Evolutionary conservation across 805 yeast genomes (phyloP).

Genomic region (Grigorovia humatica): DNA sequence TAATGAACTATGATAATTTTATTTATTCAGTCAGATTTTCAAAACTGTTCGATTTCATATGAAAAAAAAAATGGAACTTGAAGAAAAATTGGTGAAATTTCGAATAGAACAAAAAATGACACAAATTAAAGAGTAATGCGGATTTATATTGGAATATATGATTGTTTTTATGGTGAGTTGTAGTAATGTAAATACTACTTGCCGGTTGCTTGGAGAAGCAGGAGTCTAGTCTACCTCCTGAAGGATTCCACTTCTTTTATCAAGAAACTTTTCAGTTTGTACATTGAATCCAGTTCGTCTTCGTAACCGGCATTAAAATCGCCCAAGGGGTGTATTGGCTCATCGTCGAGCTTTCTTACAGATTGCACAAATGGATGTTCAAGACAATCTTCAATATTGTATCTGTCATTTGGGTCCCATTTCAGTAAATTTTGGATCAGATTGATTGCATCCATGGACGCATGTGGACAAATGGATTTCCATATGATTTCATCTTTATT

Average conservation of each 20-base stretch:
- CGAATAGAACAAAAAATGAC: too few species aligned
- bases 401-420: slow-evolving; percentile 55
- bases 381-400: slow-evolving; percentile 46
- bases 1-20: too few species aligned
- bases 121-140: too few species aligned
- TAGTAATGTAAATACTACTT: too few species aligned
- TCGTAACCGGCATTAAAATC: slow-evolving; percentile 67
- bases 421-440: slow-evolving; percentile 45
- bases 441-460: slow-evolving; percentile 40
- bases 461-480: slow-evolving; percentile 52
- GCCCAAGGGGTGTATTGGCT: slow-evolving; percentile 37
- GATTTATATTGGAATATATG: too few species aligned
- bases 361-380: slow-evolving; percentile 43
- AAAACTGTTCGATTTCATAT: too few species aligned
- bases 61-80: too few species aligned
- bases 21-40: too few species aligned
- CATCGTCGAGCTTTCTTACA: slow-evolving; percentile 48
- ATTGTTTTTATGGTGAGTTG: not conserved
- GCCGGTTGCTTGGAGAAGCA: too few species aligned
- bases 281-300: slow-evolving; percentile 28
- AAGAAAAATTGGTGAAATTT: too few species aligned
- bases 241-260: slow-evolving; percentile 45
- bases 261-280: slow-evolving; percentile 39
- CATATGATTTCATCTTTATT: slow-evolving; percentile 28
- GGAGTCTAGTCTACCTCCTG: slow-evolving; percentile 28